Evolutionary conservation across 1,139 yeast species (phyloP), one percentile per base, ranked within the genome.

Genomic region (Hanseniaspora sp.): DNA sequence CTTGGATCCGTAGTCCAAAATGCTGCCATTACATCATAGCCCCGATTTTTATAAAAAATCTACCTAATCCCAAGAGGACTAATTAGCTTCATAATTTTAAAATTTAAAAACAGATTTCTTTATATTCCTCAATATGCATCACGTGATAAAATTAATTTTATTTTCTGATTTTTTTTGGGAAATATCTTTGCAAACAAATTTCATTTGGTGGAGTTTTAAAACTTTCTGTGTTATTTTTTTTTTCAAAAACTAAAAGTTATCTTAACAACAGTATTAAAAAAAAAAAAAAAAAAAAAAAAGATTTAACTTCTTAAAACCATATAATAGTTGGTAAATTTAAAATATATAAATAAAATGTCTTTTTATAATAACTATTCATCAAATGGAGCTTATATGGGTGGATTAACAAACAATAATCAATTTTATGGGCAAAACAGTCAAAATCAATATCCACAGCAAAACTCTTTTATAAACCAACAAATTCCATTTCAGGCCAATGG

Each of bases 1-100:
- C 48, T 49, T 49, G 40, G 53, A 49, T 49, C 53, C 53, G 53
- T 49, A 49, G 53, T 52, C 54, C 41, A 45, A 52, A 52, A 44
- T 52, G 54, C 54, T 52, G 54, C 54, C 54, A 45, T 52, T 52
- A 45, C 49, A 52, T 52, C 54, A 52, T 52, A 45, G 12, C 48
- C 49, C 54, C 49, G 54, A 37, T 33, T 44, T 44, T 2, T 31
- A 30, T 23, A 52, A 53, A 42, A 49, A 37, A 43, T 34, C 35
- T n/a, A 38, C 47, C 46, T n/a, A 17, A 17, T n/a, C 42, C 18
- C 48, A 13, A 30, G 23, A 42, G 29, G 48, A 44, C 53, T 49
- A 49, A 43, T 17, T 17, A 37, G 48, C 35, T 43, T 38, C 43
- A 49, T 49, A 37, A 49, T 43, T 37, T 43, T 49, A 9, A 11